phyloP scores from a whole-genome alignment of 129 eudicot species.

The Tagetes patula region DNA sequence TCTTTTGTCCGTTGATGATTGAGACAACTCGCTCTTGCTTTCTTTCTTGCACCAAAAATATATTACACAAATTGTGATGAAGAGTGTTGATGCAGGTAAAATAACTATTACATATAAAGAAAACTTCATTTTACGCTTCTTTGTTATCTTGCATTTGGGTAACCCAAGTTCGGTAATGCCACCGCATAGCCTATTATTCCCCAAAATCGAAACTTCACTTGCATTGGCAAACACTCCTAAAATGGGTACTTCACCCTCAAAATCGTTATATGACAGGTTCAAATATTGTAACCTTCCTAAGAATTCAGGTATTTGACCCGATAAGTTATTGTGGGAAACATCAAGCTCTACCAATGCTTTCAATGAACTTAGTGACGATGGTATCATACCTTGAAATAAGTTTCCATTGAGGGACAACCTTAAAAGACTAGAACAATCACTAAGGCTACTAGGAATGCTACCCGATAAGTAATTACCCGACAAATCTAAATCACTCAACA shows the following conservation, averaged over 20 bases:
- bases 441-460: constrained; percentile 10
- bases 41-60: constrained; percentile 12
- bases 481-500: not conserved
- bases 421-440: not conserved
- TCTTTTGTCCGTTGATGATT: not conserved
- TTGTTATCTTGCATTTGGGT: constrained; percentile 6
- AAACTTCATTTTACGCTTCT: not conserved
- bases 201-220: not conserved
- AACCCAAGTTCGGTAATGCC: constrained; percentile 20
- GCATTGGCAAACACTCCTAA: not conserved
- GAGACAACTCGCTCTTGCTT: not conserved
- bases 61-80: not conserved
- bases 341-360: not conserved
- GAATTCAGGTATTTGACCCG: constrained; percentile 10
- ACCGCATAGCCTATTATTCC: constrained; percentile 5
- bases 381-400: constrained; percentile 19
- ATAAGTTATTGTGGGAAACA: constrained; percentile 13
- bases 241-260: constrained; percentile 4
- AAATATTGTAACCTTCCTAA: not conserved
- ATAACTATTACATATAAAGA: not conserved
- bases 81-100: not conserved
- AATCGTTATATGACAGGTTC: constrained; percentile 10
- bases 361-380: constrained; percentile 13
- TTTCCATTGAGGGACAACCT: not conserved
- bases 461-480: constrained; percentile 13